Percentiles rank a stretch among this genome's conserved stretches.
Evolutionary conservation across 1,284 basidiomycete genomes (phyloP).

Genomic region (Tranzscheliella williamsii): DNA sequence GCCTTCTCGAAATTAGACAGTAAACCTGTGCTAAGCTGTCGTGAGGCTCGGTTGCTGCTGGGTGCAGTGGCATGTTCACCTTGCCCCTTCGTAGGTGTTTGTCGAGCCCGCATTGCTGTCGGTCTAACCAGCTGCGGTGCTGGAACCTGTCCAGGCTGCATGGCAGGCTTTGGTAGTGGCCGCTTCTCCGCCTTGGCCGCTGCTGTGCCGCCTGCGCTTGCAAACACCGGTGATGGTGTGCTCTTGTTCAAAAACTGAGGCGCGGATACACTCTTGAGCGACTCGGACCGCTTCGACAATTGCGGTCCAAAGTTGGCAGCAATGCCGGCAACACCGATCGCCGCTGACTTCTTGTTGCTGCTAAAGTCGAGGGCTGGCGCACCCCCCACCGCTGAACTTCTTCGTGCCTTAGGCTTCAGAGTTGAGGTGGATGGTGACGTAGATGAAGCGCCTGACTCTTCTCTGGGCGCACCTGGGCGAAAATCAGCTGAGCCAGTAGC

Average conservation of each 20-base stretch:
- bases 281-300: conserved; percentile 11
- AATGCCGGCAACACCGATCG: conserved; percentile 14
- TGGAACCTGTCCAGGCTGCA: conserved; percentile 20
- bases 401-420: conserved; percentile 42
- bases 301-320: conserved; percentile 16
- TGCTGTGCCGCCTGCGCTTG: conserved; percentile 1
- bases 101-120: conserved; percentile 19
- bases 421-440: conserved; percentile 35
- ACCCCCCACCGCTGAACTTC: conserved; percentile 20
- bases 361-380: conserved; percentile 51
- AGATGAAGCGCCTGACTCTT: too few species aligned
- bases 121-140: conserved; percentile 22
- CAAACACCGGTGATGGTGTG: conserved; percentile 29
- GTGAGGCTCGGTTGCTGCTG: conserved; percentile 7
- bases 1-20: conserved; percentile 28
- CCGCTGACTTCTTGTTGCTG: conserved; percentile 22
- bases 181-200: conserved; percentile 13
- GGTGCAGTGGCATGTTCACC: too few species aligned
- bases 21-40: conserved; percentile 23
- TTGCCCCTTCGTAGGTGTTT: neutral
- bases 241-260: conserved; percentile 46
- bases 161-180: conserved; percentile 23
- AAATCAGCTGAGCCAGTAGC: conserved; percentile 1
- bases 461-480: conserved; percentile 10
- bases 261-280: conserved; percentile 28